Base-by-base conservation (phyloP, 768 basidiomycete genomes). In the Mycena chlorophos region DNA sequence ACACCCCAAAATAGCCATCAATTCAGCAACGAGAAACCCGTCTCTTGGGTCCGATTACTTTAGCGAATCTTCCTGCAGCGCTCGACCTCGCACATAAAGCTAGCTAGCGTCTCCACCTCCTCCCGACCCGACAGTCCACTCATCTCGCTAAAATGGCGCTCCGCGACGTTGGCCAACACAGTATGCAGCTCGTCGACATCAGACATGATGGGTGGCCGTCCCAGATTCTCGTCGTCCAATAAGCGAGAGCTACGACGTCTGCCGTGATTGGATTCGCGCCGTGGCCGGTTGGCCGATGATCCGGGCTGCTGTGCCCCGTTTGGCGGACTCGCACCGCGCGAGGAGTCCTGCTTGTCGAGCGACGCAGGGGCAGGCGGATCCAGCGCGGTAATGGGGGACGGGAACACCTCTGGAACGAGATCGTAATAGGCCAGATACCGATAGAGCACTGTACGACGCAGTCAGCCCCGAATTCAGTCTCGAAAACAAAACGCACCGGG, bases 91-190 rank as follows among this genome's bases (percentile, higher is more conserved):
- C 81, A 85, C 87, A 91, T 87, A 62, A 92, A 91, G 27, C 85
- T 81, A 19, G 88, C 87, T 37, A 92, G 73, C n/a, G 85, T 88
- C 57, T 92, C 91, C 45, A 89, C 84, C 69, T 93, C 91, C 68
- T 86, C 86, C 49, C 85, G 76, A 13, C 77, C 76, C 57, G 69
- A 76, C 23, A 78, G 75, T 17, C 78, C 70, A 13, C 71, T 63
- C 54, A 82, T 74, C 34, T 87, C 83, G 54, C 81, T 76, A 67
- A 90, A 92, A 69, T 93, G 91, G 51, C 77, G 77, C 64, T 90
- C 86, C 2, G 84, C 89, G 37, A 93, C 78, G 6, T 74, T 71
- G 2, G 90, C 90, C 29, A 93, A 71, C 40, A 87, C 78, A 0
- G 68, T 74, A 55, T 90, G 86, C 16, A 90, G 74, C 31, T 91